phyloP scores from a whole-genome alignment of 1,284 basidiomycete species.

The Fomitopsis palustris region DNA sequence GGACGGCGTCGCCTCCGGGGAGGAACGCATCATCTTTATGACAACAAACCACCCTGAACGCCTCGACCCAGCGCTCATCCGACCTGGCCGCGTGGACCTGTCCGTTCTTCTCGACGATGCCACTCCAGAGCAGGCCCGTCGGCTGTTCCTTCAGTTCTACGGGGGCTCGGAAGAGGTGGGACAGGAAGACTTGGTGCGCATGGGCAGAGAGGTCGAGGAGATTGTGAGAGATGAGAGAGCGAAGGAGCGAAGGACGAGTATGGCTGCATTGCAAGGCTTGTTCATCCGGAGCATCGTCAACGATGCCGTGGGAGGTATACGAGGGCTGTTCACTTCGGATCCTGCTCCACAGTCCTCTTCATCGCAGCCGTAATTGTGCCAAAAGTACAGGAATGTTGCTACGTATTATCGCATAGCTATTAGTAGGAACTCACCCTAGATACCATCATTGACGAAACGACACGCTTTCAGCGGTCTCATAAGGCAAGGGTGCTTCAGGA shows the following conservation, averaged over 20 bases:
- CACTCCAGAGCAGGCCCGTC: conserved; percentile 74
- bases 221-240: conserved; percentile 51
- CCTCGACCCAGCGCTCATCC: conserved; percentile 94
- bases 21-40: conserved; percentile 95
- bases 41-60: conserved; percentile 93
- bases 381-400: neutral
- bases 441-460: too few relatives aligned
- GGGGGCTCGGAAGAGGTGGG: conserved; percentile 36
- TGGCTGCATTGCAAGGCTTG: conserved; percentile 91
- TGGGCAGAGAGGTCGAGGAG: conserved; percentile 49
- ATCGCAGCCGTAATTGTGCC: neutral
- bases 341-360: too few relatives aligned
- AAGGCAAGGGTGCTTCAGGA: neutral
- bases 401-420: neutral
- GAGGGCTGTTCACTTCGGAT: conserved; percentile 33
- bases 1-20: conserved; percentile 95
- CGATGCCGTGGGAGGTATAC: conserved; percentile 58
- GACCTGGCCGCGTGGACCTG: conserved; percentile 97
- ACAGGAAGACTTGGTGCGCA: conserved; percentile 38
- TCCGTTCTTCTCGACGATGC: conserved; percentile 88
- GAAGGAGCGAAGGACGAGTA: conserved; percentile 69
- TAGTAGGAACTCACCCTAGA: too few relatives aligned
- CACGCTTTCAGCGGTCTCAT: neutral
- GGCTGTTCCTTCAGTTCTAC: conserved; percentile 88
- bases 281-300: conserved; percentile 78